These are phyloP conservation scores for Magnaporthiopsis rhizophila DNA, from an alignment of 2,329 filamentous ascomycete genomes.

Conservation along the genomic window DNA sequence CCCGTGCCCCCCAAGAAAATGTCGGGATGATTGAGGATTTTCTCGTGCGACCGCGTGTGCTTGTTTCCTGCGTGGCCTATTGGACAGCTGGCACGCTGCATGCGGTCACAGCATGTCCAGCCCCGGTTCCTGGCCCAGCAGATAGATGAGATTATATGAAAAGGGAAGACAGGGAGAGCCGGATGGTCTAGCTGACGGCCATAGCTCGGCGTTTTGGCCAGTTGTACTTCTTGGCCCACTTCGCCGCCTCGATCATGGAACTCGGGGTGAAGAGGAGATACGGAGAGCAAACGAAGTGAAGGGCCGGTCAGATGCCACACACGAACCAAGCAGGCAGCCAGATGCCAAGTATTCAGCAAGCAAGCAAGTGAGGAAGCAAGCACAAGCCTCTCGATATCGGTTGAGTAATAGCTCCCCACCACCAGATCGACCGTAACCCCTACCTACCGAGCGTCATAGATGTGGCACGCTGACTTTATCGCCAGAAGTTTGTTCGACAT, in stretches of 20 bases:
- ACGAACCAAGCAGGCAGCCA: neutral
- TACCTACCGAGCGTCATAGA: neutral
- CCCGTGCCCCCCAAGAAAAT: neutral
- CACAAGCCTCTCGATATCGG: neutral
- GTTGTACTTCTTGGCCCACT: neutral
- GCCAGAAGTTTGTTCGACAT: slow-evolving; percentile 2
- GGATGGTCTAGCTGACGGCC: neutral
- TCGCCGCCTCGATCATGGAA: neutral
- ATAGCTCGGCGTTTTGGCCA: neutral
- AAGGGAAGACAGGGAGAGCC: neutral
- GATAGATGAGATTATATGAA: slow-evolving; percentile 3
- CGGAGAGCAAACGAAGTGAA: neutral
- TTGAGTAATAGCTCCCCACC: neutral
- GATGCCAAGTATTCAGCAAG: neutral
- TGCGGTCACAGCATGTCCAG: slow-evolving; percentile 4
- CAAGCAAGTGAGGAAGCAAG: neutral
- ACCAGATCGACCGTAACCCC: neutral
- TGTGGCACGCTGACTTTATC: neutral
- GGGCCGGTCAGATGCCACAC: neutral
- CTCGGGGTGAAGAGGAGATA: neutral
- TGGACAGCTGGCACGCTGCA: neutral
- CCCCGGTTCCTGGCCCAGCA: slow-evolving; percentile 2
- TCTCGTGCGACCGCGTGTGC: slow-evolving; percentile 1
- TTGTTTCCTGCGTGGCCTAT: slow-evolving; percentile 1
- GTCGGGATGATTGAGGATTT: slow-evolving; percentile 3